Conservation (phyloP, 306 rosid species). For the Vigna angularis region DNA sequence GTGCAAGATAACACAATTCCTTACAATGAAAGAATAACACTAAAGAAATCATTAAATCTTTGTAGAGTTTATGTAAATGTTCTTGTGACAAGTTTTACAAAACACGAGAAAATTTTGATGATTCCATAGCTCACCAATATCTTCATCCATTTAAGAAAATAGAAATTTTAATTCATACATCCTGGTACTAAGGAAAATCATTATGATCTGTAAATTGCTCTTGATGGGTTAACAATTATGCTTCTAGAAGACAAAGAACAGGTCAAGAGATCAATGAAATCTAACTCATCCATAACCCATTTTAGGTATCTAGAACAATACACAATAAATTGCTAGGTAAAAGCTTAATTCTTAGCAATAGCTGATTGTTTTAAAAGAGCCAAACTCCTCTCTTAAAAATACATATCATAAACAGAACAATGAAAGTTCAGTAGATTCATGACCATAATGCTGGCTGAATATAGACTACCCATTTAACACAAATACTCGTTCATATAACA, state of each 20-base stretch:
- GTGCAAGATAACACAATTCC: constrained; percentile 17
- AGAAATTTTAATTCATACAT: constrained; percentile 4
- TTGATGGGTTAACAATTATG: not conserved
- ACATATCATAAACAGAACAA: not conserved
- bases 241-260: not conserved
- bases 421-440: not conserved
- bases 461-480: not conserved
- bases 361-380: not conserved
- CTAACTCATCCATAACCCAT: not conserved
- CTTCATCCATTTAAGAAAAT: constrained; percentile 8
- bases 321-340: not conserved
- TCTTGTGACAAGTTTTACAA: not conserved
- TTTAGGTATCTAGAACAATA: not conserved
- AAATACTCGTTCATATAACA: not conserved
- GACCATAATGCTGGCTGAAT: constrained; percentile 3
- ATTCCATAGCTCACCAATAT: not conserved
- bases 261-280: constrained; percentile 1
- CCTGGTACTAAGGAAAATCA: not conserved
- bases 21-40: not conserved
- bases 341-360: not conserved
- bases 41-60: constrained; percentile 11
- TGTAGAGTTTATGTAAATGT: not conserved
- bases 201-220: not conserved
- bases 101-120: not conserved
- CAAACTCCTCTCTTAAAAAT: not conserved